Conservation (phyloP, 2,329 filamentous ascomycete genomes). For the Pyrenophora tritici-repentis region DNA sequence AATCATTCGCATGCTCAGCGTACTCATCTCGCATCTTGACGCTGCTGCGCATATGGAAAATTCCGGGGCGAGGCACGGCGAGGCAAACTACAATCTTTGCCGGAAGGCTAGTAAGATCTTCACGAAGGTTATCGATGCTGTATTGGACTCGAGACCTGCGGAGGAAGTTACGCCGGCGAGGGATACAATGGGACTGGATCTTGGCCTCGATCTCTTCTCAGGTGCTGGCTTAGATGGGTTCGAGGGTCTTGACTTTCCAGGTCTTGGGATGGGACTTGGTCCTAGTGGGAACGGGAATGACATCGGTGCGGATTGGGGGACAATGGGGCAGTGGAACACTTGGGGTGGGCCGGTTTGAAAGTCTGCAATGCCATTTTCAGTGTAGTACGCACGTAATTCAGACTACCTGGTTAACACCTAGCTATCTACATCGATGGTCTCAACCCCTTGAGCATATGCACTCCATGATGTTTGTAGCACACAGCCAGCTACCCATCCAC, state of each 20-base stretch:
- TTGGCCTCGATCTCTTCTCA: conserved; percentile 31
- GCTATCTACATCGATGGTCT: too few relatives aligned
- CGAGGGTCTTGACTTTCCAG: conserved; percentile 35
- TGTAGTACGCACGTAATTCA: too few relatives aligned
- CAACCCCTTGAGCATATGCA: too few relatives aligned
- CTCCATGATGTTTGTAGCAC: not conserved
- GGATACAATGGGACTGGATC: conserved; percentile 18
- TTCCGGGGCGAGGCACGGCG: conserved; percentile 38
- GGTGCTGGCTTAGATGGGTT: conserved; percentile 38
- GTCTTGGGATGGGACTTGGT: conserved; percentile 17
- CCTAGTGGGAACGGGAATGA: conserved; percentile 12
- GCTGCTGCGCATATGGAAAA: conserved; percentile 34
- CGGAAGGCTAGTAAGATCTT: conserved; percentile 38
- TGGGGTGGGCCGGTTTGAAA: conserved; percentile 7
- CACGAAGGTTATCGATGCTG: conserved; percentile 37
- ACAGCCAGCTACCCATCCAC: not conserved
- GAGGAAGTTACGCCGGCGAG: conserved; percentile 19
- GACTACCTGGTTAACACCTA: too few relatives aligned
- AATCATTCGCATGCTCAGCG: conserved; percentile 48
- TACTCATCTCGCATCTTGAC: conserved; percentile 49
- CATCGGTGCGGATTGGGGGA: conserved; percentile 29
- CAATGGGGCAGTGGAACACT: conserved; percentile 35
- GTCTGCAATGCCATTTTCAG: too few relatives aligned
- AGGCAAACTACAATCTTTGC: conserved; percentile 44
- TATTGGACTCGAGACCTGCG: conserved; percentile 31